Evolutionary conservation across 1,139 yeast species (phyloP).

Genomic region (Komagataea norvegica): DNA sequence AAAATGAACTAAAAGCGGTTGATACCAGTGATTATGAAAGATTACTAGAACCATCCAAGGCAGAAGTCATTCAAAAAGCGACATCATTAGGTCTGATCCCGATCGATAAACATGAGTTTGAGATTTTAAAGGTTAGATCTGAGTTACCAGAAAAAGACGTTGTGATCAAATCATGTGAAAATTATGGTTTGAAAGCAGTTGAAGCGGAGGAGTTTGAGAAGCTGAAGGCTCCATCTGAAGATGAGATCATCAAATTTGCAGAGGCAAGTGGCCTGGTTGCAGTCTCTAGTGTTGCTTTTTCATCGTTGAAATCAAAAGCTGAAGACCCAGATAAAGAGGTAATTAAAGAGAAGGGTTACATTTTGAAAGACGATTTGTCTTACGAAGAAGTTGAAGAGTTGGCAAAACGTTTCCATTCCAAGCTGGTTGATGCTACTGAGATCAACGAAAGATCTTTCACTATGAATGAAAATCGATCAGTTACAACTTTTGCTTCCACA

Average conservation of each 20-base stretch:
- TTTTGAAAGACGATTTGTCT: constrained; percentile 6
- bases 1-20: constrained; percentile 25
- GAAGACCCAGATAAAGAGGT: constrained; percentile 28
- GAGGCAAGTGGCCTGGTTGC: constrained; percentile 6
- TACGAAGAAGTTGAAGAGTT: constrained; percentile 20
- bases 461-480: constrained; percentile 16
- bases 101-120: too few relatives aligned
- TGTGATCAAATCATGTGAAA: constrained; percentile 18
- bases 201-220: constrained; percentile 25
- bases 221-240: constrained; percentile 27
- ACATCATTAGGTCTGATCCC: constrained; percentile 4
- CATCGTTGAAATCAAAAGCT: constrained; percentile 21
- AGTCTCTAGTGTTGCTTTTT: neutral
- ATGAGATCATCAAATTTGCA: constrained; percentile 22
- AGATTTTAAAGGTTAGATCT: too few relatives aligned
- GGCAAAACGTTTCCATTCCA: constrained; percentile 27
- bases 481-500: constrained; percentile 20
- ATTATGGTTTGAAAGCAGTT: constrained; percentile 25
- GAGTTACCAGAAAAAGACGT: too few relatives aligned
- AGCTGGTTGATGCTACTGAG: constrained; percentile 25
- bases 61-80: constrained; percentile 23
- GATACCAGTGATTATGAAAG: constrained; percentile 25
- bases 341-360: constrained; percentile 3
- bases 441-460: constrained; percentile 10
- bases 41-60: constrained; percentile 27